Percentiles rank a stretch among this genome's conserved stretches.
Evolutionary conservation across 2,329 filamentous ascomycete genomes (phyloP).

Genomic region (Colletotrichum nymphaeae): DNA sequence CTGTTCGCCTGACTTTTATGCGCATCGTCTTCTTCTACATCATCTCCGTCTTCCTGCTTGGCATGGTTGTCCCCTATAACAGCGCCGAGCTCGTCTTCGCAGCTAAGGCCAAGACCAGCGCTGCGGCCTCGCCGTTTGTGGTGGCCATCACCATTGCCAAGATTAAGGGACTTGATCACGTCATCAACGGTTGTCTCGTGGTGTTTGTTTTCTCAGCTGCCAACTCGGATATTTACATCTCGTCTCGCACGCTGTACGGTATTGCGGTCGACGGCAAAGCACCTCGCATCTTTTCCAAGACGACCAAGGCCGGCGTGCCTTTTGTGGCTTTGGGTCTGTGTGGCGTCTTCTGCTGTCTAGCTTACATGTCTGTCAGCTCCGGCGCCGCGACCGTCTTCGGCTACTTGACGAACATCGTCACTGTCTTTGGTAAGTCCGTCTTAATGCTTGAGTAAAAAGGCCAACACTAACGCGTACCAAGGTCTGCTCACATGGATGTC

Average conservation of each 20-base stretch:
- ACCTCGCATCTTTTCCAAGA: conserved; percentile 47
- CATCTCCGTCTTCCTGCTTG: conserved; percentile 72
- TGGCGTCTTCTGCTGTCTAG: conserved; percentile 49
- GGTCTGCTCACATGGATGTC: conserved; percentile 46
- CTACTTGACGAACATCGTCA: conserved; percentile 45
- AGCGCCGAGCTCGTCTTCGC: conserved; percentile 54
- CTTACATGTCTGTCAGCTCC: conserved; percentile 53
- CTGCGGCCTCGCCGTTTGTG: conserved; percentile 35
- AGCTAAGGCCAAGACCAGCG: conserved; percentile 49
- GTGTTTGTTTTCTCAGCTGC: conserved; percentile 25
- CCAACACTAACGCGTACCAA: not conserved
- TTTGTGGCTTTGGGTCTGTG: conserved; percentile 50
- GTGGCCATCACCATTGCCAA: conserved; percentile 25
- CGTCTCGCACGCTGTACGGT: conserved; percentile 53
- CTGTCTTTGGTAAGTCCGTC: conserved; percentile 10
- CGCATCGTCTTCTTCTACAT: conserved; percentile 79
- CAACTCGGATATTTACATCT: conserved; percentile 46
- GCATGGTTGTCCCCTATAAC: conserved; percentile 75
- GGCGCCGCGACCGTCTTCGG: conserved; percentile 49
- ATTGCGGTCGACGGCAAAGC: conserved; percentile 54
- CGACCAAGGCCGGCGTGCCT: conserved; percentile 52
- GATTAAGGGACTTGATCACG: conserved; percentile 28
- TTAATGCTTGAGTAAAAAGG: no score
- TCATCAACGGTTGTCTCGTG: conserved; percentile 28
- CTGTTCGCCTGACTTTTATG: conserved; percentile 76